Evolutionary conservation across 805 yeast genomes (phyloP), one percentile per base, ranked within the genome.

Genomic region (Lipomyces mesembrius): DNA sequence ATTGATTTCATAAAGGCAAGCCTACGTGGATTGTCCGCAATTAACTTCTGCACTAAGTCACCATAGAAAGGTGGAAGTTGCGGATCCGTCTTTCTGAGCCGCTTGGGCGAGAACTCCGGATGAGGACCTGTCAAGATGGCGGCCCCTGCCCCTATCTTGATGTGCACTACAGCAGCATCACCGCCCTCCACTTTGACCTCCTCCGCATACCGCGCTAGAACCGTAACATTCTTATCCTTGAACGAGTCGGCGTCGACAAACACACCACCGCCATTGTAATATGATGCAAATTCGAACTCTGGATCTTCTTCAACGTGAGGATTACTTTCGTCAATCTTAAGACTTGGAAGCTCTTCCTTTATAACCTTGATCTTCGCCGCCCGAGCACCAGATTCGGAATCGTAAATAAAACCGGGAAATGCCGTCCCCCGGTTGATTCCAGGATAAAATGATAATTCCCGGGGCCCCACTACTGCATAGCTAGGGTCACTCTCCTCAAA

Each of bases 221-320:
- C 84, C 69, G 90, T 89, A 1, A 90, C 92, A 58, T 85, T 83
- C 4, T 69, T 65, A 22, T 62, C 46, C 11, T 52, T 25, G 14
- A 17, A 14, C 34, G 55, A 25, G 2, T 85, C 84, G 0, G 97
- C 93, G 75, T 91, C 89, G 12, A 88, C 87, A 79, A 95, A 94
- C 12, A 89, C 83, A 1, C 91, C 89, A 37, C 99, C 99, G 5
- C 99, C 99, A 72, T 95, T 93, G 76, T 87, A 90, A 76, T 92
- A 94, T 52, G 72, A 67, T 8, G 65, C 62, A 53, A 76, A 68
- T 35, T 72, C 56, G 46, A 43, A 67, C 35, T 27, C 57, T 35
- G 34, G 49, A 49, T 46, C 66, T n/a, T 61, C 59, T 3, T 60
- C 65, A 20, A 29, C 14, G 17, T 29, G 32, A 14, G 58, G 57